Base-by-base conservation (phyloP, 495 filamentous ascomycete genomes). In the Neurospora discreta region DNA sequence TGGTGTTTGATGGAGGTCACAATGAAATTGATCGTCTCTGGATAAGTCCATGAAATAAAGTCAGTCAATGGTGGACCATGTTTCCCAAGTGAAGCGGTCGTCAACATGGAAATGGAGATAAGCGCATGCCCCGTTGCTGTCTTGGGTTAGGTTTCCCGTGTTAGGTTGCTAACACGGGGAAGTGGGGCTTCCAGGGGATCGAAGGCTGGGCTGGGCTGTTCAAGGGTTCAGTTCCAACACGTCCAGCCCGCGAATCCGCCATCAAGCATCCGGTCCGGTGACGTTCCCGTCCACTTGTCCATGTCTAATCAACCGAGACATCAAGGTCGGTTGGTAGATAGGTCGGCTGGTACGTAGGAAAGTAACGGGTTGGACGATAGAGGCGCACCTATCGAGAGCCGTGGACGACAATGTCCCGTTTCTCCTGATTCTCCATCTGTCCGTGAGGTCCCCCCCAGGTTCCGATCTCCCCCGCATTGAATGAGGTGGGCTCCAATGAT, bases 281-380 rank as follows among this genome's bases (percentile, higher is more conserved):
- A 52, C 44, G 23, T 36, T 70, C 42, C 26, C 43, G 44, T 73
- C 33, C 72, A 52, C 46, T 73, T 73, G 70, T 73, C 68, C 46
- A n/a, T n/a, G n/a, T n/a, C n/a, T n/a, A n/a, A n/a, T n/a, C n/a
- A 36, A 36, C 33, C 33, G 33, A 36, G 33, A 36, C 72, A 68
- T 26, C 70, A 20, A 43, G 20, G 52, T 72, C 72, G 72, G 72
- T 26, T 71, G n/a, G 46, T 36, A 36, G 33, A 5, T 30, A 26
- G 44, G 44, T 52, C 44, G 44, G 44, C 44, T 44, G 42, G 20
- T 3, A 23, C 3, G 43, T 10, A 16, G 20, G 23, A 33, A 33
- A 60, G 52, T 9, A 7, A 60, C 52, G 26, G 52, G 52, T 65
- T 65, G 52, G 52, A 26, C 33, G 33, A 33, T 65, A 65, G 26